Evolutionary conservation across 2,329 filamentous ascomycete genomes (phyloP).

Genomic region (Sclerotinia borealis): DNA sequence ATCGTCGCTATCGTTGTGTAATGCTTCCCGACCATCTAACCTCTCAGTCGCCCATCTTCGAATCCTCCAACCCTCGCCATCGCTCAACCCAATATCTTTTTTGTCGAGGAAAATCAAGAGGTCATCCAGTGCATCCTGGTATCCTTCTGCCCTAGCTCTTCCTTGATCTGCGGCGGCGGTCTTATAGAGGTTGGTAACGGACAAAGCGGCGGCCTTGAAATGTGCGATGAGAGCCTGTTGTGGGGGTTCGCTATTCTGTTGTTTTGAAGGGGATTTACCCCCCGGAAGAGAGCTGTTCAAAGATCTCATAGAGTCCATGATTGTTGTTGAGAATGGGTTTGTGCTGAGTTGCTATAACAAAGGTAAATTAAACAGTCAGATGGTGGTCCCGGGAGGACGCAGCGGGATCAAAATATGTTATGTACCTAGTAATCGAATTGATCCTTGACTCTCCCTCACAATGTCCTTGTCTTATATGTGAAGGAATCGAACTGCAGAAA

Average conservation of each 20-base stretch:
- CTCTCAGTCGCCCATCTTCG: conserved; percentile 63
- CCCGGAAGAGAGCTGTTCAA: conserved; percentile 55
- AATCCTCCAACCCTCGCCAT: conserved; percentile 67
- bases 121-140: conserved; percentile 91
- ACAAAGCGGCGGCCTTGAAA: conserved; percentile 88
- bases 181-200: conserved; percentile 95
- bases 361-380: conserved; percentile 12
- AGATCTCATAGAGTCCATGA: conserved; percentile 59
- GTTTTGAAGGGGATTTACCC: conserved; percentile 40
- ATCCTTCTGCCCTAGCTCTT: conserved; percentile 72
- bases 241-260: conserved; percentile 40
- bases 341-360: conserved; percentile 5
- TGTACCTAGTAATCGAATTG: neutral
- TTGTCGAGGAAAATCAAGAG: conserved; percentile 79
- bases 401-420: neutral
- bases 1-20: conserved; percentile 61
- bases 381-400: neutral
- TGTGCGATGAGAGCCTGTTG: conserved; percentile 68
- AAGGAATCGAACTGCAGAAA: neutral
- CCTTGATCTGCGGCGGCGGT: conserved; percentile 74
- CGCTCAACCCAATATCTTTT: conserved; percentile 68
- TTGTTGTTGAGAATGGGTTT: conserved; percentile 8
- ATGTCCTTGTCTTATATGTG: neutral
- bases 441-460: neutral
- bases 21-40: conserved; percentile 55